These are phyloP conservation scores for Anethum foeniculum DNA, from an alignment of 140 eudicot species.

Conservation along the genomic window DNA sequence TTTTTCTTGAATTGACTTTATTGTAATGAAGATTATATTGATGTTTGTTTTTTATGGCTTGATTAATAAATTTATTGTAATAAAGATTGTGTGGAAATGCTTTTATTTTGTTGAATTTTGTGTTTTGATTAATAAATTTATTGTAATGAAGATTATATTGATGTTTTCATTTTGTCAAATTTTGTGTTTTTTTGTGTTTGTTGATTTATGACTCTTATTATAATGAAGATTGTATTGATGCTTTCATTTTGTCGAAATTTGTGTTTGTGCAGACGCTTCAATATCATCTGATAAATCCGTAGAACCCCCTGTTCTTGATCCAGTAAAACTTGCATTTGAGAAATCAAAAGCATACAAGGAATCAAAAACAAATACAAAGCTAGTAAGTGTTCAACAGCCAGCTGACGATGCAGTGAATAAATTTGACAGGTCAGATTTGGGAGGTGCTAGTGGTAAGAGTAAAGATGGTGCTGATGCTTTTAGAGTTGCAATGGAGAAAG, in stretches of 20 bases:
- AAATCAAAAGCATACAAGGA: constrained; percentile 59
- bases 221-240: neutral
- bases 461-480: constrained; percentile 19
- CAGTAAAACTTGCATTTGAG: constrained; percentile 59
- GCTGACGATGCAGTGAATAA: constrained; percentile 16
- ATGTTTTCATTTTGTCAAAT: neutral
- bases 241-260: neutral
- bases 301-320: constrained; percentile 32
- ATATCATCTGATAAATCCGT: constrained; percentile 9
- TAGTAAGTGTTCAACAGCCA: constrained; percentile 25
- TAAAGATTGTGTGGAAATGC: neutral
- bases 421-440: constrained; percentile 15
- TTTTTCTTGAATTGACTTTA: neutral
- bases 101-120: neutral
- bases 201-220: neutral
- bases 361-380: constrained; percentile 25
- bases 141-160: neutral
- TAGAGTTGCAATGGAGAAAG: constrained; percentile 38
- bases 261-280: constrained; percentile 1
- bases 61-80: too few species aligned
- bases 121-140: neutral
- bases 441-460: neutral
- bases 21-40: neutral
- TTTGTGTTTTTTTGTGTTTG: neutral
- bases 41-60: neutral